Evolutionary conservation across 2,329 filamentous ascomycete genomes (phyloP).

Genomic region (Lachnellula arida): DNA sequence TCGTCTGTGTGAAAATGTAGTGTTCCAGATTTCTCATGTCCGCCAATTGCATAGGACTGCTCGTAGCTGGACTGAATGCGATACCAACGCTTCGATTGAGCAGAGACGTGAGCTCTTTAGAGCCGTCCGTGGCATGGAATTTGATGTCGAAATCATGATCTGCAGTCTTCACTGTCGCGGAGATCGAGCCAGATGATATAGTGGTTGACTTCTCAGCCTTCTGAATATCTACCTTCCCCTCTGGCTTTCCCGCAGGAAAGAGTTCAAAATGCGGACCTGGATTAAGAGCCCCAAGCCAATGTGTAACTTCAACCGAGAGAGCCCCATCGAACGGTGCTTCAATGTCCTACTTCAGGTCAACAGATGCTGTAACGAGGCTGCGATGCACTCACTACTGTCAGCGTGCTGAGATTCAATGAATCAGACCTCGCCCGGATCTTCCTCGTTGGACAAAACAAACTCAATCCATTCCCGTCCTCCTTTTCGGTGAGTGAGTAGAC

Average conservation of each 20-base stretch:
- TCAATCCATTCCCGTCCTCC: constrained; percentile 44
- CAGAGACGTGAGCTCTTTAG: constrained; percentile 50
- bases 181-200: constrained; percentile 46
- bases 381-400: constrained; percentile 42
- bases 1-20: constrained; percentile 54
- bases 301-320: constrained; percentile 54
- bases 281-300: constrained; percentile 50
- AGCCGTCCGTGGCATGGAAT: constrained; percentile 48
- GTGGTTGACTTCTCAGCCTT: constrained; percentile 43
- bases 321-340: constrained; percentile 54
- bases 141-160: constrained; percentile 50
- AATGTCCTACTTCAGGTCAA: constrained; percentile 41
- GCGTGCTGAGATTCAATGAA: constrained; percentile 49
- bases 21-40: constrained; percentile 50
- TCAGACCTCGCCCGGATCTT: constrained; percentile 51
- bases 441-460: constrained; percentile 52
- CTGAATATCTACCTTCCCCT: constrained; percentile 35
- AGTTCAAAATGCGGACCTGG: constrained; percentile 54
- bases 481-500: constrained; percentile 45
- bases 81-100: constrained; percentile 52
- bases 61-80: constrained; percentile 50
- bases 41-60: constrained; percentile 47
- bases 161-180: constrained; percentile 45
- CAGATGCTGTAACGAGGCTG: not conserved
- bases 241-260: constrained; percentile 48